Evolutionary conservation across 106 monocot species (phyloP).

Genomic region (Dendrobium huoshanense): DNA sequence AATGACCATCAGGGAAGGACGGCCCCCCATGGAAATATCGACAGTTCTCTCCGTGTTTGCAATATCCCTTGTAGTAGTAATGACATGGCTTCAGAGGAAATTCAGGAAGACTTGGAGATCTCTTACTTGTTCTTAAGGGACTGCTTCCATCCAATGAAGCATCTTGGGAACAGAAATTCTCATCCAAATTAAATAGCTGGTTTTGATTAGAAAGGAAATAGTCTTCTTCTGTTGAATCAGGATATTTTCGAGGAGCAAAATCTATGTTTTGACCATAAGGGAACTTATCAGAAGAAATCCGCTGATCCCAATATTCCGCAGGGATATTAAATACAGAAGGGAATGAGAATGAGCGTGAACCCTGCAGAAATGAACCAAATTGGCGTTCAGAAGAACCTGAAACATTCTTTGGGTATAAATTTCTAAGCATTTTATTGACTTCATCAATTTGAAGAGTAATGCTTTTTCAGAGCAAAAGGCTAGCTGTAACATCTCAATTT

Average conservation of each 20-base stretch:
- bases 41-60: slow-evolving; percentile 70
- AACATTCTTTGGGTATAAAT: neutral
- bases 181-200: slow-evolving; percentile 16
- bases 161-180: slow-evolving; percentile 13
- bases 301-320: slow-evolving; percentile 18
- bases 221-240: slow-evolving; percentile 3
- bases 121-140: slow-evolving; percentile 12
- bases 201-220: slow-evolving; percentile 3
- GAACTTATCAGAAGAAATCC: slow-evolving; percentile 9
- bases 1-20: slow-evolving; percentile 3
- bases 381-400: slow-evolving; percentile 6
- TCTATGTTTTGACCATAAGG: slow-evolving; percentile 11
- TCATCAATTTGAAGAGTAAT: slow-evolving; percentile 41
- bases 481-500: slow-evolving; percentile 45
- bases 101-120: slow-evolving; percentile 26
- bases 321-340: slow-evolving; percentile 14
- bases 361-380: slow-evolving; percentile 8
- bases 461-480: slow-evolving; percentile 43
- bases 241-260: slow-evolving; percentile 5
- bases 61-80: slow-evolving; percentile 59
- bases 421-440: slow-evolving; percentile 25
- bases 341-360: too few relatives aligned
- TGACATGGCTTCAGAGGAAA: slow-evolving; percentile 33
- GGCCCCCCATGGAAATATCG: slow-evolving; percentile 53
- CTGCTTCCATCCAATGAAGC: neutral